These are phyloP conservation scores for Selaginella tamariscina DNA, from an alignment of 75 land plant species.

Conservation along the genomic window DNA sequence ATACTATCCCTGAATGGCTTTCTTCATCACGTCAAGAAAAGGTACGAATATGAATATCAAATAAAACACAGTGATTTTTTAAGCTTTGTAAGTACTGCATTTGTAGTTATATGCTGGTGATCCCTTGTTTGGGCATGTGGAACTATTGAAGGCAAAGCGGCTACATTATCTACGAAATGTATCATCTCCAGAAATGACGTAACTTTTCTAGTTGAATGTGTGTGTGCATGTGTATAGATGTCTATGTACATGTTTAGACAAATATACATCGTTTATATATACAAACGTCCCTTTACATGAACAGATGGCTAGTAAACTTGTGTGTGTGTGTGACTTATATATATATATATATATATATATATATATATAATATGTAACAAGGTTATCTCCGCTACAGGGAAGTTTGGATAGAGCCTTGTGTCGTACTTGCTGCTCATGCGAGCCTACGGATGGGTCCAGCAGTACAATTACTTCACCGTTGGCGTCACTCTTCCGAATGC, in stretches of 20 bases:
- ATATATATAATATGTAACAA: too few relatives aligned
- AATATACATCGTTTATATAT: too few relatives aligned
- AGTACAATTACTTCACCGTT: slow-evolving; percentile 64
- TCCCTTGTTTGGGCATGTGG: slow-evolving; percentile 59
- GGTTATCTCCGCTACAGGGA: slow-evolving; percentile 22
- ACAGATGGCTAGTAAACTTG: too few relatives aligned
- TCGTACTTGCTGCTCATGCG: slow-evolving; percentile 68
- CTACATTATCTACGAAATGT: slow-evolving; percentile 45
- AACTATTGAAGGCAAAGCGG: slow-evolving; percentile 43
- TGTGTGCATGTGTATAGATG: too few relatives aligned
- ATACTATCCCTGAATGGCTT: slow-evolving; percentile 88
- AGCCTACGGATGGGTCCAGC: slow-evolving; percentile 74
- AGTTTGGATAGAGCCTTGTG: slow-evolving; percentile 85
- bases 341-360: too few relatives aligned
- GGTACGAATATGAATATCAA: slow-evolving; percentile 24
- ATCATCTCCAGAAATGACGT: slow-evolving; percentile 48
- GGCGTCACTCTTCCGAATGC: slow-evolving; percentile 45
- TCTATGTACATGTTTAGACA: too few relatives aligned
- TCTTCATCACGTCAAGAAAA: slow-evolving; percentile 62
- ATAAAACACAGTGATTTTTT: too few relatives aligned
- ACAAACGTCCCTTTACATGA: too few relatives aligned
- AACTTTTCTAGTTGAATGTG: slow-evolving; percentile 16
- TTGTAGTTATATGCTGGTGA: slow-evolving; percentile 69
- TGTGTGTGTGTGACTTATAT: too few relatives aligned
- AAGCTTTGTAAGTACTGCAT: too few relatives aligned